Percentiles rank a stretch among this genome's conserved stretches.
These are phyloP conservation scores for Pyrus bretschneideri DNA, from an alignment of 306 rosid species.

Conservation along the genomic window DNA sequence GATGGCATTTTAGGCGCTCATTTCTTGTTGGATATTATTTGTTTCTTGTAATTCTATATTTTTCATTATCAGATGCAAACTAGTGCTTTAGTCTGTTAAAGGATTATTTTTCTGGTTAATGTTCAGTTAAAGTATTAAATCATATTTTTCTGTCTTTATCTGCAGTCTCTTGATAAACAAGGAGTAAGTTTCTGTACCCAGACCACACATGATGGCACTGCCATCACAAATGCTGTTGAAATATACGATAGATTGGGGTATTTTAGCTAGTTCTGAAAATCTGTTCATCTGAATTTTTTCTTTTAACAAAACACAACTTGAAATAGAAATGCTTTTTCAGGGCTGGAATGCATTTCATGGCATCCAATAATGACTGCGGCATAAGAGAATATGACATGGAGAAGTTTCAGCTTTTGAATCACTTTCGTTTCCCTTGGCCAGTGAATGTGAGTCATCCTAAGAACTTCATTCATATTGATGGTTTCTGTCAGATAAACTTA, in stretches of 20 bases:
- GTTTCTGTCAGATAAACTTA: background rate
- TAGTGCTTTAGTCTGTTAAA: background rate
- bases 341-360: slow-evolving; percentile 73
- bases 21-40: background rate
- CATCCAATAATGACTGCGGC: slow-evolving; percentile 71
- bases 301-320: slow-evolving; percentile 11
- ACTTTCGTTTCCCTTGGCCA: slow-evolving; percentile 77
- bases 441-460: slow-evolving; percentile 60
- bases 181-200: slow-evolving; percentile 82
- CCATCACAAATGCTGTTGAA: slow-evolving; percentile 79
- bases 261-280: slow-evolving; percentile 1
- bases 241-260: slow-evolving; percentile 75
- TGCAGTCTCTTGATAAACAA: slow-evolving; percentile 66
- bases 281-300: background rate
- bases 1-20: background rate
- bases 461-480: slow-evolving; percentile 2
- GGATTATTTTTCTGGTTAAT: too few relatives aligned
- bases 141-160: slow-evolving; percentile 3
- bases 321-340: slow-evolving; percentile 36
- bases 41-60: background rate
- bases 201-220: slow-evolving; percentile 72
- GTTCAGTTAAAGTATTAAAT: background rate
- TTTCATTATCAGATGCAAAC: too few relatives aligned
- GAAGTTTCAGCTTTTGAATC: slow-evolving; percentile 71
- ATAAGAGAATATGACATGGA: slow-evolving; percentile 75